Conservation (phyloP, 768 basidiomycete genomes). For the Agaricus subrufescens region DNA sequence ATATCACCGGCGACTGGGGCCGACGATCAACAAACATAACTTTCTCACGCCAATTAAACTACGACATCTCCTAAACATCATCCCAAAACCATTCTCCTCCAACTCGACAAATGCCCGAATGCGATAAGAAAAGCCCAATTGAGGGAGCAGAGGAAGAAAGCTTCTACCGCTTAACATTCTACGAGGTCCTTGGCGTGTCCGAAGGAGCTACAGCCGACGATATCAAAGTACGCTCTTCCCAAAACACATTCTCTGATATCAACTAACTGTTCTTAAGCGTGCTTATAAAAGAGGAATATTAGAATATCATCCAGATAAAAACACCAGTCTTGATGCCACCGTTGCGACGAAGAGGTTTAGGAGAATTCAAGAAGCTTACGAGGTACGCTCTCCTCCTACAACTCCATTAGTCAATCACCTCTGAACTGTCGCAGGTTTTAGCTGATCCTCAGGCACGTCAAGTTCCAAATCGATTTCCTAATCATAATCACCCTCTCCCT, state of each 20-base stretch:
- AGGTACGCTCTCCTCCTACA: conserved; percentile 30
- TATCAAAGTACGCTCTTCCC: conserved; percentile 13
- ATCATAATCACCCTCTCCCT: neutral
- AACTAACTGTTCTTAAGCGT: conserved; percentile 29
- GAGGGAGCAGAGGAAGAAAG: neutral
- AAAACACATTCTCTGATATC: neutral
- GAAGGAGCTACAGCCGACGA: conserved; percentile 15
- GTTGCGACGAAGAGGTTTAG: conserved; percentile 68
- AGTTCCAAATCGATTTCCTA: too few species aligned
- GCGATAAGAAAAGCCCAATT: too few species aligned
- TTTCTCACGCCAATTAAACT: too few species aligned
- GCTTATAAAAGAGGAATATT: conserved; percentile 64
- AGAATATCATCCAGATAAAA: conserved; percentile 67
- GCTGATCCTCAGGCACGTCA: neutral
- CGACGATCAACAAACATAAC: too few species aligned
- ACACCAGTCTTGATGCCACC: conserved; percentile 52
- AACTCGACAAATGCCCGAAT: neutral
- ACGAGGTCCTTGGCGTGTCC: conserved; percentile 16
- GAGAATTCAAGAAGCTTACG: conserved; percentile 72
- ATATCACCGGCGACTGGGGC: too few species aligned
- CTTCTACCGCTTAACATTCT: conserved; percentile 17
- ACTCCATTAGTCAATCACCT: neutral
- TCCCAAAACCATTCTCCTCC: neutral
- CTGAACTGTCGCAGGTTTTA: neutral
- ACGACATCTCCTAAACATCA: neutral